phyloP scores from a whole-genome alignment of 768 basidiomycete genomes.

The Pleurotus platypus region DNA sequence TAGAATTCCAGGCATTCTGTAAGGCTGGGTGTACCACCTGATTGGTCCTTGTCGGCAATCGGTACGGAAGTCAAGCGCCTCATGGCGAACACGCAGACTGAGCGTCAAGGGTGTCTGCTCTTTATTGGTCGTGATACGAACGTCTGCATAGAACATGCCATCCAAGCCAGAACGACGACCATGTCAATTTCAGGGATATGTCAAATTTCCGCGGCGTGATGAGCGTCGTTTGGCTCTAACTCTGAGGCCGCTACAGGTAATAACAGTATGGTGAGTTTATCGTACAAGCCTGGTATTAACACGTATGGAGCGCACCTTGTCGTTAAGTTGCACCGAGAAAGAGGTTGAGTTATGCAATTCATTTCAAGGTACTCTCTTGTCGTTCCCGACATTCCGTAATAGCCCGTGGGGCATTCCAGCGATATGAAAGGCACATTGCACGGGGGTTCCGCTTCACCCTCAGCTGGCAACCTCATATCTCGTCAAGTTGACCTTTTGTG shows the following conservation, averaged over 20 bases:
- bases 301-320: neutral
- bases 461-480: too few relatives aligned
- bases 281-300: neutral
- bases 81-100: constrained; percentile 3
- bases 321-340: too few relatives aligned
- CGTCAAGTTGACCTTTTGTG: too few relatives aligned
- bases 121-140: neutral
- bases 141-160: neutral
- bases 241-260: neutral
- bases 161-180: neutral
- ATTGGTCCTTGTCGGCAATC: constrained; percentile 2
- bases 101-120: constrained; percentile 2
- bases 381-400: too few relatives aligned
- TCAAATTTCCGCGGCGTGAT: neutral
- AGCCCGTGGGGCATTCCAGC: too few relatives aligned
- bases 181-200: neutral
- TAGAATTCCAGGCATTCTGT: constrained; percentile 4
- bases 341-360: too few relatives aligned
- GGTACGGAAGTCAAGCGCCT: constrained; percentile 6
- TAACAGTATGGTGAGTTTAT: neutral
- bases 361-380: too few relatives aligned
- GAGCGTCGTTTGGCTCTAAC: neutral
- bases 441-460: too few relatives aligned
- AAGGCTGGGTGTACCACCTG: constrained; percentile 5
- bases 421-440: too few relatives aligned